Base-by-base conservation (phyloP, 225 moss, liverwort and hornwort species). In the Ulota crispa region DNA sequence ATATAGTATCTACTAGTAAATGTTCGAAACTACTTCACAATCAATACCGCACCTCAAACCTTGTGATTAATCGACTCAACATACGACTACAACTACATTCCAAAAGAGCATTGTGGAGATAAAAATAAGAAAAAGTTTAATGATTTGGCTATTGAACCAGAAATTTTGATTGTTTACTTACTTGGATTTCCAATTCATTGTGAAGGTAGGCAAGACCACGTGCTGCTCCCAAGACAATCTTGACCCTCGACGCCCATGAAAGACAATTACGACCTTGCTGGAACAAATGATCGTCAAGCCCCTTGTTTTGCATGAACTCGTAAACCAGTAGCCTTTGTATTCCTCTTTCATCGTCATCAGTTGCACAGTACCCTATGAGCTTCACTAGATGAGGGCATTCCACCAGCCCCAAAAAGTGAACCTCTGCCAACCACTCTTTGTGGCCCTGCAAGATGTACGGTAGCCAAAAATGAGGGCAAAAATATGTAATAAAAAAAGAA, bases 351-450 rank as follows among this genome's bases (percentile, higher is more conserved):
- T 90, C 90, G n/a, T 86, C 90, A 73, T 90, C 90, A 76, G 80
- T 85, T 71, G 90, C 88, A 69, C 88, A 90, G 74, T 90, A 90
- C 47, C 90, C 90, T 23, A 90, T 86, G 68, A 90, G 87, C 79
- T 86, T 86, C 84, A 90, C 90, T 66, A 90, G 75, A 79, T 82
- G 83, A 55, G 88, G 81, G 23, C 81, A 83, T 68, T 90, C 90
- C 60, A 90, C 90, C 37, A 90, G 64, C 62, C 90, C 90, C 81
- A 90, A 68, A 79, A 88, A 87, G 66, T 90, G 87, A 19, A 90
- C 90, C 76, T 90, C 90, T 4, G 90, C 86, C 39, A 90, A 78
- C 90, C 90, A 90, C 84, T 90, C 90, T 82, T 90, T 90, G 68
- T 90, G 90, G 28, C 90, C 90, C 90, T 90, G 82, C 76, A 81